These are phyloP conservation scores for Ceriops tagal DNA, from an alignment of 345 rosid species.

Conservation along the genomic window DNA sequence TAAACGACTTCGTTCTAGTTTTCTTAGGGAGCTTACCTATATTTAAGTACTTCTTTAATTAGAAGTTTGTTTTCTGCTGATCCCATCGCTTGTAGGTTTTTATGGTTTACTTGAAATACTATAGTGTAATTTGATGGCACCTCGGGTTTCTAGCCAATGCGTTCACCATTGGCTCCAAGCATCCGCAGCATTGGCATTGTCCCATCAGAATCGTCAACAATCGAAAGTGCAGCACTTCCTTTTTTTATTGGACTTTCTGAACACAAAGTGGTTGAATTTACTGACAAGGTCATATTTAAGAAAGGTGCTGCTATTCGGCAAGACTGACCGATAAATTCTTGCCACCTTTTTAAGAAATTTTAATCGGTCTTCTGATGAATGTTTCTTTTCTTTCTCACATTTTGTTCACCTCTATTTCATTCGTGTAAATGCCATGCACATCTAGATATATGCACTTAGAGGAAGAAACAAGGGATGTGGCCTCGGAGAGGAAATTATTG, in stretches of 20 bases:
- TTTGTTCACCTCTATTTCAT: background rate
- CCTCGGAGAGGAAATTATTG: background rate
- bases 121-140: slow-evolving; percentile 9
- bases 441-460: background rate
- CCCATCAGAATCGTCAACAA: slow-evolving; percentile 87
- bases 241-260: slow-evolving; percentile 79
- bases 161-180: slow-evolving; percentile 79
- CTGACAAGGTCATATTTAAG: slow-evolving; percentile 67
- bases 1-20: too few relatives aligned
- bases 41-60: slow-evolving; percentile 63
- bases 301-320: slow-evolving; percentile 98
- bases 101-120: slow-evolving; percentile 9
- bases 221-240: slow-evolving; percentile 86
- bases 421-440: background rate
- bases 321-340: slow-evolving; percentile 75
- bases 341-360: background rate
- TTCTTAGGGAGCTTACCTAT: slow-evolving; percentile 81
- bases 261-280: slow-evolving; percentile 68
- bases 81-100: slow-evolving; percentile 4
- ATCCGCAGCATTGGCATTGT: slow-evolving; percentile 79
- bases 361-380: background rate
- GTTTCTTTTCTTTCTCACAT: background rate
- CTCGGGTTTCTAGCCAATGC: slow-evolving; percentile 64
- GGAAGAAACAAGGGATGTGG: too few relatives aligned
- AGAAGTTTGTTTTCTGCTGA: slow-evolving; percentile 13